Percentiles rank a stretch among this genome's conserved stretches.
phyloP scores from a whole-genome alignment of 805 yeast genomes.

The Saturnispora halmiae region DNA sequence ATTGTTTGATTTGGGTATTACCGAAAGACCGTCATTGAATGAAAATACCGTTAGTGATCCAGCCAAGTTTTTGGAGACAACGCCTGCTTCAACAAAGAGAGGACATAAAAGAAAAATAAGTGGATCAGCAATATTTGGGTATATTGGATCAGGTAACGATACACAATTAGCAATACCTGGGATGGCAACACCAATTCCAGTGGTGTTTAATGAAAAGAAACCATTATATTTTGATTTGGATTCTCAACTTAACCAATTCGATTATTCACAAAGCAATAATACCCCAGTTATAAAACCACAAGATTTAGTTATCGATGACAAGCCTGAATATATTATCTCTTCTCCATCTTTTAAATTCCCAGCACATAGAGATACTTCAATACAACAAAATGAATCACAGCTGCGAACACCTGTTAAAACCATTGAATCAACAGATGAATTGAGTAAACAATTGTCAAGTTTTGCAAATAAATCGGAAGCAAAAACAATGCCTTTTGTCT shows the following conservation, averaged over 20 bases:
- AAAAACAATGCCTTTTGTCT: conserved; percentile 6
- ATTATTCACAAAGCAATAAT: conserved; percentile 8
- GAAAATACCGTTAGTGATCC: conserved; percentile 1
- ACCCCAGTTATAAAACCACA: conserved; percentile 3
- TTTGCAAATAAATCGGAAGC: conserved; percentile 10
- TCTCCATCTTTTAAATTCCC: conserved; percentile 5
- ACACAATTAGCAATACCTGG: conserved; percentile 53
- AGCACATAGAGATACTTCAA: conserved; percentile 3
- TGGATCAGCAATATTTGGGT: conserved; percentile 79
- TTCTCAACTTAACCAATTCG: conserved; percentile 26
- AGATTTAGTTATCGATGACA: conserved; percentile 1
- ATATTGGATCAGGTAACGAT: conserved; percentile 45
- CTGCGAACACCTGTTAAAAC: conserved; percentile 7
- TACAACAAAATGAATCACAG: conserved; percentile 8
- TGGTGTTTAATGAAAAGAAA: conserved; percentile 21
- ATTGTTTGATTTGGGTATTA: conserved; percentile 25
- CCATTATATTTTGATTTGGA: conserved; percentile 18
- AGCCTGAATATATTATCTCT: conserved; percentile 7
- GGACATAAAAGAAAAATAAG: conserved; percentile 54
- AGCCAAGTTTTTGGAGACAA: background rate
- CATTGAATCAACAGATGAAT: conserved; percentile 4
- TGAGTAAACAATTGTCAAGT: conserved; percentile 5
- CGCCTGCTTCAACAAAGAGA: conserved; percentile 7
- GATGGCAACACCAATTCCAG: conserved; percentile 16
- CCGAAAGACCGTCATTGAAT: conserved; percentile 28